Base-by-base conservation (phyloP, 2,329 filamentous ascomycete species). In the Rutstroemia sp. region DNA sequence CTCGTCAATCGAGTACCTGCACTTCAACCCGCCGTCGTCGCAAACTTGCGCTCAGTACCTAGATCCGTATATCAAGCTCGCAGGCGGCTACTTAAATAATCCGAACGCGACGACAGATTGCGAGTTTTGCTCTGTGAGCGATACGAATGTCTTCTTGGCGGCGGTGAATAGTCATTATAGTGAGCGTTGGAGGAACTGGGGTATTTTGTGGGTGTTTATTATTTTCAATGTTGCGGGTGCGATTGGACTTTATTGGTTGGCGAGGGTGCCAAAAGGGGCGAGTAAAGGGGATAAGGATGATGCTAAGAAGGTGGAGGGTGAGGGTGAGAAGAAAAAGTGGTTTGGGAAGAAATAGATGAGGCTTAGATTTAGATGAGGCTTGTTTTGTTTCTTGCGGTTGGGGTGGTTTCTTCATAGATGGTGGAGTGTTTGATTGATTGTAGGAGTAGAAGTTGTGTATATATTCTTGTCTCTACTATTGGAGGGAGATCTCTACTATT, bases 151-250 rank as follows among this genome's bases (percentile, higher is more conserved):
- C 3, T 82, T 76, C 65, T 70, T 85, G 37, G 66, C 74, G 0
- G 57, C 60, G 0, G 76, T 82, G 47, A 73, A 75, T 52, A 77
- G 79, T 59, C 65, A 75, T 58, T 88, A 85, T 67, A 67, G 61
- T 34, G 73, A 87, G 27, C 73, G 83, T 37, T 89, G 85, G 85
- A 77, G 84, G 56, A 86, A 89, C 68, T 86, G 84, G 65, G 86
- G 83, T 2, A 70, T 87, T 25, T 70, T 84, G 37, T 66, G 57
- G 56, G 56, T 54, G 2, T 66, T 51, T 42, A 58, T 82, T 58
- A 65, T 72, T 3, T 81, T 83, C 68, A 83, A 84, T 61, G 67
- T 81, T 48, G 68, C 71, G 19, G 76, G 72, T 0, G 80, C 80
- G 0, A 68, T 82, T 17, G 71, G 74, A 47, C 66, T 83, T 48